Evolutionary conservation across 2,329 filamentous ascomycete genomes (phyloP).

Genomic region (Tolypocladium amazonense): DNA sequence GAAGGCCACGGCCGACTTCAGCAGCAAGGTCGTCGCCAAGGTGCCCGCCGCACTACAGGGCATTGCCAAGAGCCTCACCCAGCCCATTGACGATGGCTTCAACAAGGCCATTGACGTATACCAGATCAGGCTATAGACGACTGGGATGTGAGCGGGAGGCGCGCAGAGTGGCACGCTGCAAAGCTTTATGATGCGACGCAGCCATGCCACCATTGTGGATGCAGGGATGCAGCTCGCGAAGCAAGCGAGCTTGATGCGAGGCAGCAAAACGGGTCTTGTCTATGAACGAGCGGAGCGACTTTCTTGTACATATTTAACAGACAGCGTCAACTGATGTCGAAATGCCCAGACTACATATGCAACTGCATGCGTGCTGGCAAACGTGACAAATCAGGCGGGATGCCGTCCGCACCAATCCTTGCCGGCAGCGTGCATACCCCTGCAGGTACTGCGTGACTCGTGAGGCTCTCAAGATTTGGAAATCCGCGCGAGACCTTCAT

Average conservation of each 20-base stretch:
- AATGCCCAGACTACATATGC: neutral
- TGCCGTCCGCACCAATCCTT: neutral
- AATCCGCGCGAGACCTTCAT: neutral
- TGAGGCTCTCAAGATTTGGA: neutral
- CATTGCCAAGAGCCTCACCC: slow-evolving; percentile 22
- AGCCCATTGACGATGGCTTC: slow-evolving; percentile 28
- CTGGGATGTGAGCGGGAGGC: neutral
- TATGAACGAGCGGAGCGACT: neutral
- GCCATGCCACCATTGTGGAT: neutral
- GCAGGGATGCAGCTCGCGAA: neutral
- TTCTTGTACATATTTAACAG: neutral
- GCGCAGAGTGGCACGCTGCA: neutral
- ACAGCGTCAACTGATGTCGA: neutral
- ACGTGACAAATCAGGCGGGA: neutral
- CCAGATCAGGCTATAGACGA: neutral
- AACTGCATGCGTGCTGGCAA: neutral
- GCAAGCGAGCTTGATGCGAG: neutral
- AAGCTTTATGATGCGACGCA: neutral
- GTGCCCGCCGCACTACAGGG: slow-evolving; percentile 22
- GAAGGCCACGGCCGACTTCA: slow-evolving; percentile 26
- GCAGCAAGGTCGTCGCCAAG: slow-evolving; percentile 25
- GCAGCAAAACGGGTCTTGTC: neutral
- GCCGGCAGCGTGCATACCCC: neutral
- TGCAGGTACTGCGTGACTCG: neutral
- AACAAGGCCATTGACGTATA: slow-evolving; percentile 23